phyloP scores from a whole-genome alignment of 257 asterid genomes.

The Leonotis leonurus region DNA sequence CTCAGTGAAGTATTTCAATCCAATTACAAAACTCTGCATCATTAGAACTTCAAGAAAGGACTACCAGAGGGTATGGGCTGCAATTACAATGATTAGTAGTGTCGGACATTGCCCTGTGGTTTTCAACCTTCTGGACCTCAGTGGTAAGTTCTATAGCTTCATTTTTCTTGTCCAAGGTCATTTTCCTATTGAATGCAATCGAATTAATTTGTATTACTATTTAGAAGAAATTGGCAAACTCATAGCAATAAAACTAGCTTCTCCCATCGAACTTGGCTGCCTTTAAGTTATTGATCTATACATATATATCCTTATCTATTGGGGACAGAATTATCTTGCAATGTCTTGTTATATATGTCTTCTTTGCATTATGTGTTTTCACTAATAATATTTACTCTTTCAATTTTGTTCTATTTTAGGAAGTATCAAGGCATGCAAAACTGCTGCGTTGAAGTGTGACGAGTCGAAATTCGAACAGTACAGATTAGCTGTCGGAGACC shows the following conservation, averaged over 20 bases:
- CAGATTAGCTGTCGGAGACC: slow-evolving; percentile 48
- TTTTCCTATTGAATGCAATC: background rate
- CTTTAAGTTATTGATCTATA: background rate
- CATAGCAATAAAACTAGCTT: background rate
- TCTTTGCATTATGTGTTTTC: background rate
- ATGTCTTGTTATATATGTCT: background rate
- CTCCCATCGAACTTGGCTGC: background rate
- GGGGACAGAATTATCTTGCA: background rate
- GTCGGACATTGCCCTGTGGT: slow-evolving; percentile 70
- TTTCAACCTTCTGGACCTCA: slow-evolving; percentile 73
- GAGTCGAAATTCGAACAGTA: slow-evolving; percentile 68
- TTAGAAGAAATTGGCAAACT: background rate
- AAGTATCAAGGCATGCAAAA: slow-evolving; percentile 70
- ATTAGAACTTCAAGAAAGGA: slow-evolving; percentile 72
- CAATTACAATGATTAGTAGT: slow-evolving; percentile 67
- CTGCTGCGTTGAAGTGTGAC: slow-evolving; percentile 75
- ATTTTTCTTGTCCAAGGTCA: background rate
- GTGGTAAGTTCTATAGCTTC: slow-evolving; percentile 42
- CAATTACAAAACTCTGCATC: slow-evolving; percentile 70
- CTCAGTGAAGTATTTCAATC: slow-evolving; percentile 89
- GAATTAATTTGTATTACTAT: background rate
- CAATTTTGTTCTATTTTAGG: slow-evolving; percentile 33
- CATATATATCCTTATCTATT: background rate
- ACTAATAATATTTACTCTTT: background rate
- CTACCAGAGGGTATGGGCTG: slow-evolving; percentile 66